Evolutionary conservation across 768 basidiomycete species (phyloP).

Genomic region (Holtermanniella nyarrowii): DNA sequence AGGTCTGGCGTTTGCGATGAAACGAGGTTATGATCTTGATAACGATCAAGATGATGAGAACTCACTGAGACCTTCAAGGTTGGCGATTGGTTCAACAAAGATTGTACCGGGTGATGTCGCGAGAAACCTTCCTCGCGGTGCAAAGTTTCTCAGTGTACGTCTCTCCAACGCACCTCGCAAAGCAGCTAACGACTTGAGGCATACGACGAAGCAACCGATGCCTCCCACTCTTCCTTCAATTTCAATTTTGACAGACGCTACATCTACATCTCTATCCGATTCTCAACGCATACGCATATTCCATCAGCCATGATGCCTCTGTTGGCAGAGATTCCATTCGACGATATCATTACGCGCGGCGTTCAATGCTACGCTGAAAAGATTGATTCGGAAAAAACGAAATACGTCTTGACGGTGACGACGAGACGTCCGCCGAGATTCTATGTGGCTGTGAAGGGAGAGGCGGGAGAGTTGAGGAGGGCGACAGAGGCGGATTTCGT

Average conservation of each 20-base stretch:
- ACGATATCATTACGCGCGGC: constrained; percentile 3
- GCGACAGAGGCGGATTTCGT: constrained; percentile 4
- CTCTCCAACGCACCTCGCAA: neutral
- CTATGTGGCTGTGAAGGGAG: neutral
- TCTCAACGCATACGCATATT: neutral
- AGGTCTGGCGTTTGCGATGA: neutral
- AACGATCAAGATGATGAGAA: neutral
- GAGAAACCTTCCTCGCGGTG: neutral
- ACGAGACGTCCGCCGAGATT: constrained; percentile 1
- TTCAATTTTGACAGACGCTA: constrained; percentile 2
- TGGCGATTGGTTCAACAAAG: constrained; percentile 1
- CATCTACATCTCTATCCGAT: neutral
- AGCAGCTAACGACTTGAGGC: neutral
- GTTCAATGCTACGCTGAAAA: neutral
- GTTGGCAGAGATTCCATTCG: constrained; percentile 1
- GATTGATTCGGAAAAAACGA: neutral
- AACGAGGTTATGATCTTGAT: neutral
- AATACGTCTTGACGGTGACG: neutral
- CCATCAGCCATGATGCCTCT: neutral
- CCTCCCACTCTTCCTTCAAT: neutral
- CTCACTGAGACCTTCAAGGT: neutral
- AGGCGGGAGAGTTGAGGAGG: neutral
- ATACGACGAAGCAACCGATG: neutral
- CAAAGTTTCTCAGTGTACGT: neutral
- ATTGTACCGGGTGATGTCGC: neutral